Evolutionary conservation across 2,329 filamentous ascomycete species (phyloP), one percentile per base, ranked within the genome.

Genomic region (Pyrenochaeta sp.): DNA sequence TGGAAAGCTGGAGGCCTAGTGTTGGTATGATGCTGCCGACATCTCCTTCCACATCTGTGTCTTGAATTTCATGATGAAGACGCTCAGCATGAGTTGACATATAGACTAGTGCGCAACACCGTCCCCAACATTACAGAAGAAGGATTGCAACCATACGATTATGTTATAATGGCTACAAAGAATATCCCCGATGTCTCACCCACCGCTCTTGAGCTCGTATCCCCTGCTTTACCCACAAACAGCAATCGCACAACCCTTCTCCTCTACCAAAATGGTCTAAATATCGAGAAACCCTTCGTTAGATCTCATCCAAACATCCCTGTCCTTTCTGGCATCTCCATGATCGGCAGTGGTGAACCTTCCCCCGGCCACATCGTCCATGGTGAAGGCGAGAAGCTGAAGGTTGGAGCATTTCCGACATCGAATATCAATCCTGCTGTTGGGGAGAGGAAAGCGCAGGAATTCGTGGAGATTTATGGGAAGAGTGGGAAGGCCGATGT

Each of bases 221-320:
- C 71, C 0, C 83, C 84, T 0, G 85, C 84, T 1, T 74, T 89
- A 0, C 84, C 82, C 0, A 78, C 80, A 6, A 46, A 62, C n/a
- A 76, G 74, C 0, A 78, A 77, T 1, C 75, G 81, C 25, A 87
- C 86, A 0, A 79, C 79, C 28, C 83, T 89, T 44, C 78, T 88
- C 0, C 79, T 89, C 6, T 75, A 86, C 5, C 87, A 89, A 60
- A 89, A 89, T 65, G 87, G 87, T 0, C 73, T 89, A n/a, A 86
- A 88, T 64, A 88, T 89, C 59, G 85, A 89, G 61, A 81, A 79
- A 42, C 84, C 85, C 0, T 67, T 88, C 22, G 67, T 84, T 19
- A 54, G 67, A 0, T 71, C 74, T 0, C 87, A 87, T 65, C 85
- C 86, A 0, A 56, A 68, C 2, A 88, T 85, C 58, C 70, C 81